Base-by-base conservation (phyloP, 73 alveolate species). In the Paramecium tetraurelia region DNA sequence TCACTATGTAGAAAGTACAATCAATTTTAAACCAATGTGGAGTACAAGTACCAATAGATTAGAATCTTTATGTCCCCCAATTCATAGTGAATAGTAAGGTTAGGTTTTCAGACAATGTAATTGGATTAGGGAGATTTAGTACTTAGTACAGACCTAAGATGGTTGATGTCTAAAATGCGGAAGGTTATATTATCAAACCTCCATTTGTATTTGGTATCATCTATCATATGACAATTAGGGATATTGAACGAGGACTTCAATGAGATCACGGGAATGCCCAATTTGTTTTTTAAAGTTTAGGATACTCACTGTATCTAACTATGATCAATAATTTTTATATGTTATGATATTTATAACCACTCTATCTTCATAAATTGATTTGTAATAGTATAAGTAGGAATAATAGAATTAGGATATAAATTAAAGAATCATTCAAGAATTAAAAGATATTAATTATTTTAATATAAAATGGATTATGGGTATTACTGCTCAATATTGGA, bases 121-220 rank as follows among this genome's bases (percentile, higher is more conserved):
- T 38, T 16, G 86, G 86, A 36, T 16, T 38, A 14, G 86, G 59
- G 2, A 72, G 86, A 36, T 72, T 72, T 72, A 72, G 86, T 7
- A 72, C 86, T 14, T 20, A 35, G 8, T 72, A 72, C 10, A 31
- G 46, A 21, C 86, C 86, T 36, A 72, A 72, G 27, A 36, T 36
- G 57, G 59, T 72, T 35, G 86, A 72, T 33, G 4, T 72, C 4
- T 10, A 72, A 38, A 63, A 0, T 33, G 59, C 59, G 1, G 7
- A 72, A 16, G 86, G 59, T 40, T 31, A 20, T 14, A 43, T 72
- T 5, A 72, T 72, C 21, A 72, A 72, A 72, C 35, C 86, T 9
- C 86, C 86, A 20, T 72, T 72, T 72, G 18, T 72, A 20, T 72
- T 72, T 72, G 86, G 86, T 72, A 72, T 18, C 12, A 36, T 1